Percentiles rank a stretch among this genome's conserved stretches.
These are phyloP conservation scores for Spiromastix sp. DNA, from an alignment of 2,329 filamentous ascomycete species.

Conservation along the genomic window DNA sequence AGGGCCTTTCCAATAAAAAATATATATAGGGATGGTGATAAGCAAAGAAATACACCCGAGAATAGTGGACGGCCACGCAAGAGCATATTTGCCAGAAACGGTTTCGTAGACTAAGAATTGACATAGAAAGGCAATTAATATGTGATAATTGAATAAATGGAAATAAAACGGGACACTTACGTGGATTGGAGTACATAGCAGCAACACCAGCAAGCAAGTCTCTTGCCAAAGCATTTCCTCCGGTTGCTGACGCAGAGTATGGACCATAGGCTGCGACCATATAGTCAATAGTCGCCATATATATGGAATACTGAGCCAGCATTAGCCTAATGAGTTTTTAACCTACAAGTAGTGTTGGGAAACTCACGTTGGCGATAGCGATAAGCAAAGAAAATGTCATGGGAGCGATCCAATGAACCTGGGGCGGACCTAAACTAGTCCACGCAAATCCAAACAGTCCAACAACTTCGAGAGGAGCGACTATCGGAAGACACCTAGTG, in stretches of 20 bases:
- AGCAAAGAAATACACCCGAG: conserved; percentile 50
- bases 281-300: conserved; percentile 58
- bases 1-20: conserved; percentile 56
- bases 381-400: conserved; percentile 50
- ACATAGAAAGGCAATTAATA: not conserved
- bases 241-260: conserved; percentile 54
- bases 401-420: conserved; percentile 50
- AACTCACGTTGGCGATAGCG: conserved; percentile 49
- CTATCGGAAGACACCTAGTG: conserved; percentile 13
- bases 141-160: conserved; percentile 2
- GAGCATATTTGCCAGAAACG: conserved; percentile 40
- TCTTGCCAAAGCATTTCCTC: conserved; percentile 54
- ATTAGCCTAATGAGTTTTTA: not conserved
- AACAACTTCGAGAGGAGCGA: conserved; percentile 47
- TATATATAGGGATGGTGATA: conserved; percentile 52
- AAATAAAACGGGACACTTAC: conserved; percentile 18
- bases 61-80: conserved; percentile 51
- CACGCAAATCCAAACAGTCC: conserved; percentile 54
- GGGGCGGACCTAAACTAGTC: conserved; percentile 44
- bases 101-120: conserved; percentile 31
- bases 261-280: conserved; percentile 57
- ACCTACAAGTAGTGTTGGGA: conserved; percentile 4
- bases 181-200: conserved; percentile 47
- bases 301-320: conserved; percentile 34
- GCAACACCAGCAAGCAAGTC: conserved; percentile 54